Evolutionary conservation across 2,329 filamentous ascomycete genomes (phyloP), one percentile per base, ranked within the genome.

Genomic region (Diaporthe sp.): DNA sequence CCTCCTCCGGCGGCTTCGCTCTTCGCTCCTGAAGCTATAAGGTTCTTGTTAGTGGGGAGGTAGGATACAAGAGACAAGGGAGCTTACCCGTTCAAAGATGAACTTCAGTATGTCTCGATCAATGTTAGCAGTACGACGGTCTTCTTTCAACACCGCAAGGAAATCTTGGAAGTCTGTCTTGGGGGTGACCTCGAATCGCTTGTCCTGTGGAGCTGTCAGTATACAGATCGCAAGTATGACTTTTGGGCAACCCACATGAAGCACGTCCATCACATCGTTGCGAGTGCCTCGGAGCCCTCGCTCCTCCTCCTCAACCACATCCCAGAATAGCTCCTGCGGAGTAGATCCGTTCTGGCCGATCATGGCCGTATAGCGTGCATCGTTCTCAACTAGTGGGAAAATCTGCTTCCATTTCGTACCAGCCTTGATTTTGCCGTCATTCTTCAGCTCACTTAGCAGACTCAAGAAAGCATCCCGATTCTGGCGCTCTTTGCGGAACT

Each of bases 261-360:
- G 89, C 78, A 97, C 95, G 84, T 98, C 95, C 77, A 97, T 87
- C 52, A 97, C 94, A 81, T 95, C 92, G 81, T 97, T 97, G 76
- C 95, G 90, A 66, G 93, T 92, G 67, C 91, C 92, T 76, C 96
- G 93, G 64, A 98, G 87, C n/a, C 93, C 92, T 74, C 94, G 92
- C 81, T 99, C 96, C 83, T 98, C 95, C 82, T 98, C 95, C 82
- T 98, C 97, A 35, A 98, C 89, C 64, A 96, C 87, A 82, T 99
- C 97, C 95, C 96, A 98, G 86, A 99, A 98, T 9, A 99, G 87
- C 80, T 98, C 95, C 77, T 98, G 89, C 19, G 97, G 95, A 6
- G 91, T 94, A 6, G 96, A 98, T 73, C 96, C 96, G 74, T 90
- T 85, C 81, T 97, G 95, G 69, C 95, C 96, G 75, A 96, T 89